Base-by-base conservation (phyloP, 495 filamentous ascomycete species). In the Aspergillus homomorphus region DNA sequence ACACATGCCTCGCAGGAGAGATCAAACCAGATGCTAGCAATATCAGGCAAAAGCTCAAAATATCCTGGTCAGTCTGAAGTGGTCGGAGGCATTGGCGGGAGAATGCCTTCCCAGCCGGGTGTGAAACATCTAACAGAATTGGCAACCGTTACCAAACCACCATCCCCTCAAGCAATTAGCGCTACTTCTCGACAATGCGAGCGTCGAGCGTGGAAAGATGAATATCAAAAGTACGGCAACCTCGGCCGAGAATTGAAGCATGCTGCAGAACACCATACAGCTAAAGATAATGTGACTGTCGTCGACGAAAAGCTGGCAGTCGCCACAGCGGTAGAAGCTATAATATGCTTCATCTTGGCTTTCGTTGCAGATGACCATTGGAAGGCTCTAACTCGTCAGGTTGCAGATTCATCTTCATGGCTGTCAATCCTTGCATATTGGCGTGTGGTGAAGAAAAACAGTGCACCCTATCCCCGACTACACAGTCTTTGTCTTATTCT, bases 231-330 rank as follows among this genome's bases (percentile, higher is more conserved):
- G 48, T 74, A 76, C 45, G 59, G 65, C 4, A 71, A 64, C 14
- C 59, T 79, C 18, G 80, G 76, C 7, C 76, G 76, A 45, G 75
- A 81, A 52, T 56, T 81, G 38, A 82, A 82, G 59, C 77, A 81
- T 64, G 72, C 73, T 0, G 73, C 75, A 9, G 77, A 81, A 44
- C 69, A 68, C 26, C 69, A 73, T 51, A 73, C 69, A 18, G 56
- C 66, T 24, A 72, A 70, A 62, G 62, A 71, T 10, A 56, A 60
- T 16, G 62, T 65, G n/a, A 67, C 69, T 10, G 56, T 48, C 7
- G 43, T 54, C 7, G 73, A 77, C 53, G 73, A 73, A 46, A 80
- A 77, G 55, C 64, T 74, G 22, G 75, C 74, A 33, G 73, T 73
- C 18, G 74, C 73, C 15, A 73, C 73, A 30, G 79, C 71, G 1